Conservation (phyloP, 139 green algal genomes). For the Tetradesmus lagerheimii region DNA sequence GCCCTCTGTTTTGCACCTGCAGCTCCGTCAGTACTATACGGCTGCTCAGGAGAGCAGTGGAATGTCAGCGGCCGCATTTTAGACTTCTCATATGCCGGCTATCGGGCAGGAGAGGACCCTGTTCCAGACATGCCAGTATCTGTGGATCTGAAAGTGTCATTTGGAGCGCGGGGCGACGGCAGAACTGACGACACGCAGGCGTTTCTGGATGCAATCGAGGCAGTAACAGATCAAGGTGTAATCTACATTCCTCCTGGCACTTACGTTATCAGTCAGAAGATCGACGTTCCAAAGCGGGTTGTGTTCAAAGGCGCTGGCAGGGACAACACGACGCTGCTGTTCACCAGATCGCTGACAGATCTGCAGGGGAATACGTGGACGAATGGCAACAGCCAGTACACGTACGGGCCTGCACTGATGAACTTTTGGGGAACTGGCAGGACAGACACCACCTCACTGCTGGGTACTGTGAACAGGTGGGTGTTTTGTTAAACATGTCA, state of each 20-base stretch:
- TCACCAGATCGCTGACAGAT: constrained; percentile 16
- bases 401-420: constrained; percentile 38
- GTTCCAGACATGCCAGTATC: constrained; percentile 11
- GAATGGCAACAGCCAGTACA: constrained; percentile 44
- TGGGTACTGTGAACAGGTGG: constrained; percentile 16
- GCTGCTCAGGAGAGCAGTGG: constrained; percentile 48
- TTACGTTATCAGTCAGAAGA: constrained; percentile 23
- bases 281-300: constrained; percentile 25
- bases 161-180: constrained; percentile 43
- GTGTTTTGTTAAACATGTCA: not conserved
- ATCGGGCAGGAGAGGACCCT: not conserved
- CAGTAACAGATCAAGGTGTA: constrained; percentile 15
- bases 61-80: not conserved
- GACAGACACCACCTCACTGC: constrained; percentile 26
- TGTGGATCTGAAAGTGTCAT: constrained; percentile 40
- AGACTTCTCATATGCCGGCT: constrained; percentile 47
- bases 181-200: constrained; percentile 48
- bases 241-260: constrained; percentile 32
- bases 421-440: constrained; percentile 37
- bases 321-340: constrained; percentile 17
- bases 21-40: constrained; percentile 44
- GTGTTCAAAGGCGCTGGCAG: constrained; percentile 16
- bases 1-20: not conserved
- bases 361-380: constrained; percentile 18
- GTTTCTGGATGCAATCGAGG: constrained; percentile 26